These are phyloP conservation scores for Periconia sp. DNA, from an alignment of 2,329 filamentous ascomycete species.

Conservation along the genomic window DNA sequence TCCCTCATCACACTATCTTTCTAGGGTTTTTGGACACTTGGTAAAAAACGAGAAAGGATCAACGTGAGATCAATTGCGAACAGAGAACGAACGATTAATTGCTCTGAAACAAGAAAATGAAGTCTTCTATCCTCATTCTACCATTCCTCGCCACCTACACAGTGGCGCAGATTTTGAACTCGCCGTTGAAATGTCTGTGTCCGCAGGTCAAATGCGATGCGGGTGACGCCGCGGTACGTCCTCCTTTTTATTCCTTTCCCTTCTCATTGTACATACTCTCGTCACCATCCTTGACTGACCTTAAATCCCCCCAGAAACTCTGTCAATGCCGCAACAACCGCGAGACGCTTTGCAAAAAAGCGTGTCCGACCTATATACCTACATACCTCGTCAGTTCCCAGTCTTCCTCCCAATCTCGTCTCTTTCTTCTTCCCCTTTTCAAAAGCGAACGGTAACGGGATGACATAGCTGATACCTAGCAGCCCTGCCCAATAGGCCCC, in stretches of 20 bases:
- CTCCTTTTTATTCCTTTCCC: background rate
- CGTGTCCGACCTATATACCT: constrained; percentile 26
- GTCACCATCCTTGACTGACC: background rate
- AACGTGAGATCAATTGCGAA: too few relatives aligned
- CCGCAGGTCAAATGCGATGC: constrained; percentile 29
- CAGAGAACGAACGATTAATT: too few relatives aligned
- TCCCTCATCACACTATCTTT: too few relatives aligned
- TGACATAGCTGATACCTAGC: background rate
- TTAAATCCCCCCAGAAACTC: constrained; percentile 15
- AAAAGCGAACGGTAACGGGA: background rate
- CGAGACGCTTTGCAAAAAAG: constrained; percentile 23
- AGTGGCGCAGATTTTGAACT: constrained; percentile 12
- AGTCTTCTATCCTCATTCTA: constrained; percentile 16
- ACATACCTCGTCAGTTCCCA: constrained; percentile 16
- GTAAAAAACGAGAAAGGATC: too few relatives aligned
- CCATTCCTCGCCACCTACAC: constrained; percentile 17
- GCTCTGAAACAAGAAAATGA: constrained; percentile 18
- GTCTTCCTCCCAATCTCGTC: too few relatives aligned
- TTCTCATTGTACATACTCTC: background rate
- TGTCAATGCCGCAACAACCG: constrained; percentile 31
- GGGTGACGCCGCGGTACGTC: constrained; percentile 21
- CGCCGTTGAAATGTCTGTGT: constrained; percentile 20
- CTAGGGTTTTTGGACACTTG: too few relatives aligned
- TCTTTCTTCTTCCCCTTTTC: background rate
- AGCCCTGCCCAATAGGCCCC: constrained; percentile 16